phyloP scores from a whole-genome alignment of 2,329 filamentous ascomycete genomes.

The Trichophyton rubrum region DNA sequence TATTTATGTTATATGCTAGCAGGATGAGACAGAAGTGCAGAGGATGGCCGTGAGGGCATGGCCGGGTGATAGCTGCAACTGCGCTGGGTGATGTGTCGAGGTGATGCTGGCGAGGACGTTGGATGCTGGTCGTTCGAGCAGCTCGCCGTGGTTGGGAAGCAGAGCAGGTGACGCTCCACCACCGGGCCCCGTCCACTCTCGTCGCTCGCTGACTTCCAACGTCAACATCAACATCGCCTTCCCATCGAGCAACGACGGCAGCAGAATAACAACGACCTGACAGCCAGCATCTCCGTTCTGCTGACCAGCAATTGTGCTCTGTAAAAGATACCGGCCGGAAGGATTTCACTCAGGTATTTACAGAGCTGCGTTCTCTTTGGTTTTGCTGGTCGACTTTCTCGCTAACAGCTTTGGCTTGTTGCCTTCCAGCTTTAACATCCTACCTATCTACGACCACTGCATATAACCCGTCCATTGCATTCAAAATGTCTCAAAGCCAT shows the following conservation, averaged over 20 bases:
- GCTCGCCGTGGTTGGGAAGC: neutral
- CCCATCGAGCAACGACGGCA: neutral
- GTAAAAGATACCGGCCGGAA: neutral
- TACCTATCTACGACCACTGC: neutral
- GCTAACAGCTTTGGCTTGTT: neutral
- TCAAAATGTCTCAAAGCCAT: constrained; percentile 84
- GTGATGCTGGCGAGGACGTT: neutral
- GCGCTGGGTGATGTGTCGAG: neutral
- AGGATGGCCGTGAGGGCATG: neutral
- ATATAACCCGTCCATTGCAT: constrained; percentile 10
- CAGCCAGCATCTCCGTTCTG: neutral
- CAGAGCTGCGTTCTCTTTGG: neutral
- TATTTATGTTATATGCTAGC: neutral
- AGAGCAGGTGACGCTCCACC: constrained; percentile 5
- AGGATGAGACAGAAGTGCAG: neutral
- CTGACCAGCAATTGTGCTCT: neutral
- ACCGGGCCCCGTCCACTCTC: neutral
- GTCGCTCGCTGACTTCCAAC: neutral
- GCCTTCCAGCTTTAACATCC: neutral
- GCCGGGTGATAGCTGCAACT: constrained; percentile 4
- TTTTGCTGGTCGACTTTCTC: neutral
- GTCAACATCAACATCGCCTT: neutral
- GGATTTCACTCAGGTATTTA: neutral
- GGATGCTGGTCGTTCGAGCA: neutral
- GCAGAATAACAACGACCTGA: neutral